phyloP scores from a whole-genome alignment of 805 yeast genomes.

The Ogataea thermomethanolica region DNA sequence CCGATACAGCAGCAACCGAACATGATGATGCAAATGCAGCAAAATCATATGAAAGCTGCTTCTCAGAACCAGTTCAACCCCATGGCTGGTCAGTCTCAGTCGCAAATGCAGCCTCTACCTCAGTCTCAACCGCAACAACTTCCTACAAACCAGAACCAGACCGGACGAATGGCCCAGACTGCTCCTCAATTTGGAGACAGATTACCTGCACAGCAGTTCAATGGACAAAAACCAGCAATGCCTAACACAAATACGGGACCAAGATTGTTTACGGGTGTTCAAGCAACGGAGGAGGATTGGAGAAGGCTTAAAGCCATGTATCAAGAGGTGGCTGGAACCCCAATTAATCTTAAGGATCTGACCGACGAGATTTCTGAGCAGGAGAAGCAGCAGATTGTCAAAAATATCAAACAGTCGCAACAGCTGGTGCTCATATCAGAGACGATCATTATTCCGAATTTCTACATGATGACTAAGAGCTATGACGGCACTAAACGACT shows the following conservation, averaged over 20 bases:
- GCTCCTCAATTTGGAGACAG: slow-evolving; percentile 17
- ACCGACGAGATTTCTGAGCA: slow-evolving; percentile 57
- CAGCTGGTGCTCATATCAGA: slow-evolving; percentile 68
- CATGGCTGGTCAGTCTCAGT: slow-evolving; percentile 3
- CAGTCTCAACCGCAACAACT: slow-evolving; percentile 25
- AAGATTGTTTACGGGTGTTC: slow-evolving; percentile 32
- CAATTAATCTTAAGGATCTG: slow-evolving; percentile 63
- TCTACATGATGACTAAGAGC: slow-evolving; percentile 71
- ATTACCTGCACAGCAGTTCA: slow-evolving; percentile 7
- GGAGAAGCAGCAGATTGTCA: slow-evolving; percentile 60
- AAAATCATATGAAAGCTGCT: slow-evolving; percentile 26
- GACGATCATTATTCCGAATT: slow-evolving; percentile 67
- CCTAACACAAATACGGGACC: slow-evolving; percentile 20
- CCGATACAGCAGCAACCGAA: slow-evolving; percentile 24
- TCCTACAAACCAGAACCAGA: slow-evolving; percentile 34
- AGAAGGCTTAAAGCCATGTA: slow-evolving; percentile 56
- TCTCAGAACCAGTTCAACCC: slow-evolving; percentile 13
- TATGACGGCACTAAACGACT: slow-evolving; percentile 72
- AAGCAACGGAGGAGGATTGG: slow-evolving; percentile 59
- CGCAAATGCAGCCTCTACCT: slow-evolving; percentile 13
- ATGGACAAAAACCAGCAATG: slow-evolving; percentile 15
- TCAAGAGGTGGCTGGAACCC: slow-evolving; percentile 65
- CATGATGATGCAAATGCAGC: slow-evolving; percentile 23
- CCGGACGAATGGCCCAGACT: slow-evolving; percentile 14
- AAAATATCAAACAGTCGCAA: slow-evolving; percentile 50